Percentiles rank a stretch among this genome's conserved stretches.
These are phyloP conservation scores for Phytophthora agathidicida DNA, from an alignment of 352 stramenopile species.

Conservation along the genomic window DNA sequence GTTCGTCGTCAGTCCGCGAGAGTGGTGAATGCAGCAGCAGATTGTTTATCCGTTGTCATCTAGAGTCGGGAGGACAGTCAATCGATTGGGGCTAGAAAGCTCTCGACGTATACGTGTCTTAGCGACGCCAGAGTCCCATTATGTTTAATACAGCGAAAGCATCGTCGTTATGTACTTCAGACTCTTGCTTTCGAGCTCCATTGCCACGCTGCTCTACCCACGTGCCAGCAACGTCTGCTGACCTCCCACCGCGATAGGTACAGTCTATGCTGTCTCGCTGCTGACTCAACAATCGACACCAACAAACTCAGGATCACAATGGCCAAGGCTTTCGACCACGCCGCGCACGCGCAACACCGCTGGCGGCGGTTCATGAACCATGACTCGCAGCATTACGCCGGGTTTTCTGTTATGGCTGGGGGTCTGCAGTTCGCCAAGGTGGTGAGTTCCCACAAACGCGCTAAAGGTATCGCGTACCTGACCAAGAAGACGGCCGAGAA, in stretches of 20 bases:
- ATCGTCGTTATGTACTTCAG: not conserved
- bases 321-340: constrained; percentile 33
- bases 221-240: constrained; percentile 1
- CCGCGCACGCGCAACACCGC: constrained; percentile 29
- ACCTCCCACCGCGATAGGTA: not conserved
- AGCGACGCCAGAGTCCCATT: no score
- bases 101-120: no score
- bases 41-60: constrained; percentile 1
- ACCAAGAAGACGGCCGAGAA: constrained; percentile 30
- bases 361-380: constrained; percentile 31
- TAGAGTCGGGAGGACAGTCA: not conserved
- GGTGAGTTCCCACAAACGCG: constrained; percentile 23
- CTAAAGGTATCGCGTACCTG: constrained; percentile 33
- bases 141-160: constrained; percentile 18
- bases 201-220: no score
- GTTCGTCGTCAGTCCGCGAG: constrained; percentile 6
- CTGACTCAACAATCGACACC: no score
- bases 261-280: constrained; percentile 1
- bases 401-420: constrained; percentile 32
- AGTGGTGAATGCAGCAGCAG: constrained; percentile 6
- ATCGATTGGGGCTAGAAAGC: no score
- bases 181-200: no score
- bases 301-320: constrained; percentile 14
- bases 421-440: constrained; percentile 30
- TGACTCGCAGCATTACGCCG: constrained; percentile 35